Conservation (phyloP, 257 asterid genomes). For the Echites panduratus region DNA sequence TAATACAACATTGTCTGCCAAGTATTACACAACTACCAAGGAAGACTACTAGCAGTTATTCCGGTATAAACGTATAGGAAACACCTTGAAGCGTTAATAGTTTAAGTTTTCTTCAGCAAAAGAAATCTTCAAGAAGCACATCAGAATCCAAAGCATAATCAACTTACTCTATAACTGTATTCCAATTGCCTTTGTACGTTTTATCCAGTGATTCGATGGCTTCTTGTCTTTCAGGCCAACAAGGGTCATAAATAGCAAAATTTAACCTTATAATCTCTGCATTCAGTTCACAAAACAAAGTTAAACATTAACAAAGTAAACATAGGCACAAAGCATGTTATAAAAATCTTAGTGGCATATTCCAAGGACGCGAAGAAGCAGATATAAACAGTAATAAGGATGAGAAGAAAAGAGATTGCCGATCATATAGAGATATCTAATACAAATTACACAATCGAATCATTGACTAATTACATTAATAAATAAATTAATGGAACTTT, state of each 20-base stretch:
- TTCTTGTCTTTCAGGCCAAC: constrained; percentile 50
- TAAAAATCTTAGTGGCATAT: not conserved
- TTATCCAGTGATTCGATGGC: constrained; percentile 55
- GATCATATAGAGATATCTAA: not conserved
- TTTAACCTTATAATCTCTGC: constrained; percentile 45
- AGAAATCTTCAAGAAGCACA: constrained; percentile 5
- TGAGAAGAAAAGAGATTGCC: not conserved
- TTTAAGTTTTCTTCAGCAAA: not conserved
- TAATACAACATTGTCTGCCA: not conserved
- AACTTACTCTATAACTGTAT: constrained; percentile 41
- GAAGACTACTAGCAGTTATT: not conserved
- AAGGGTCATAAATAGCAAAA: constrained; percentile 44
- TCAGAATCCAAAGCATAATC: constrained; percentile 3
- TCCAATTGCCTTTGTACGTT: constrained; percentile 50
- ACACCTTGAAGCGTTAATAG: not conserved
- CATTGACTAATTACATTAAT: not conserved
- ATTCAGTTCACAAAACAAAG: constrained; percentile 17
- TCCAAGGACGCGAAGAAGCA: not conserved
- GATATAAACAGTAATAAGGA: not conserved
- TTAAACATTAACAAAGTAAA: not conserved
- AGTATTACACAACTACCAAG: not conserved
- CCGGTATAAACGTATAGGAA: too few relatives aligned
- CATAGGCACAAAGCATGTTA: not conserved
- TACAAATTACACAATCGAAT: not conserved
- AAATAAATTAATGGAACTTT: not conserved